Evolutionary conservation across 768 basidiomycete genomes (phyloP), one percentile per base, ranked within the genome.

Genomic region (Boletales sp.): DNA sequence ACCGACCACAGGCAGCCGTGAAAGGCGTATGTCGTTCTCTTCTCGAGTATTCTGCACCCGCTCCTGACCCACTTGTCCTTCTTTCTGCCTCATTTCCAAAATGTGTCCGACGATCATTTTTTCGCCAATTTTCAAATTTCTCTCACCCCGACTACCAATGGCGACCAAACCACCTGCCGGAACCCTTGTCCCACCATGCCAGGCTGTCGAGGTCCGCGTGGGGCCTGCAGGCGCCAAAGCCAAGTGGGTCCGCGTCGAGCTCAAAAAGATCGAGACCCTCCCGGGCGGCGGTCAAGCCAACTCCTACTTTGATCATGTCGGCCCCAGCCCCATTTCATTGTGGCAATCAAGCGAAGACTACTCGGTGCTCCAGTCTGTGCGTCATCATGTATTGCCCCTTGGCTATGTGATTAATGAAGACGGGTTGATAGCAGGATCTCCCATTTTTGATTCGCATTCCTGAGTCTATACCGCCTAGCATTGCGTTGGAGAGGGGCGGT

Each of bases 391-490:
- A 10, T 28, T 45, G 39, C 33, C 46, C 44, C 13, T 51, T 12
- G 13, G 56, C 48, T 28, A 49, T 41, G 36, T 47, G 12, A 34
- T 46, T 38, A 34, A 19, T 45, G 36, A 41, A 50, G 43, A 45
- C 41, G 43, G 10, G 41, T 18, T 37, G 55, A 44, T 56, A 92
- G 90, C 83, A 84, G 79, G 92, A 94, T 71, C 86, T 90, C 57
- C 85, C 87, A 4, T 97, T 97, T 66, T 82, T 83, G 49, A 88
- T 97, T 44, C 87, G 93, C 21, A 85, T 97, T 60, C 94, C 94
- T 0, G 92, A 95, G 67, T 87, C 89, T 10, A 86, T 93, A 51
- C 94, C 94, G 2, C 91, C 94, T 14, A 89, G 80, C 37, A 81
- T 93, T 50, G 81, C 86, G 5, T 74, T 96, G 50, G 87, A 91